Base-by-base conservation (phyloP, 2,329 filamentous ascomycete genomes). In the Parastagonospora avenae region DNA sequence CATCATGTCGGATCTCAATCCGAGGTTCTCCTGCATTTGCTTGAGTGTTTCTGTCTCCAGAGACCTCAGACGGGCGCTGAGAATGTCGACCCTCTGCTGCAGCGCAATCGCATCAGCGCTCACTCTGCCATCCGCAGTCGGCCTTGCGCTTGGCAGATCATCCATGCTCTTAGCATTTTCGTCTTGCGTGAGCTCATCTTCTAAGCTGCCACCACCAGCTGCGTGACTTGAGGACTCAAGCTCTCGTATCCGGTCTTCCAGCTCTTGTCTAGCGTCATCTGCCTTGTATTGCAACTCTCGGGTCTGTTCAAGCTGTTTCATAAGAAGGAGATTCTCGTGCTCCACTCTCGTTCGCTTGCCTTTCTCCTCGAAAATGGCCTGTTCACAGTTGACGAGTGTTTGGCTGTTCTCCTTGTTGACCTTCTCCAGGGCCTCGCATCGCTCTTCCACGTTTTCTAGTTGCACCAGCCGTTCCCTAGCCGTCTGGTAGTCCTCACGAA, bases 381-480 rank as follows among this genome's bases (percentile, higher is more conserved):
- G 78, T 54, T 81, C 79, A 46, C 77, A 77, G 29, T 80, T 80
- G 28, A 77, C 72, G 29, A 81, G 77, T 4, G 79, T 75, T 41
- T 77, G 74, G 45, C 74, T 74, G 53, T 80, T 80, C 59, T 81
- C 79, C 40, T 79, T 78, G 60, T 80, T 80, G 36, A 79, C 78
- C 57, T 79, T 80, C 48, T 80, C 75, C 15, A 81, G 63, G 2
- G 72, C 67, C 27, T 73, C 70, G 43, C 76, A 77, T 11, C 75
- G 63, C 31, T 79, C 76, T 58, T 77, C 75, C 33, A 80, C 63
- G 19, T 62, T 64, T 39, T 81, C 77, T 7, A 80, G 62, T 44
- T 79, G 75, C 45, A 76, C 68, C 5, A 80, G 54, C 37, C 76
- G 69, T 41, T 80, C 79, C 16, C 73, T 69, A 9, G 76, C 72